phyloP scores from a whole-genome alignment of 1,284 basidiomycete genomes.

The Pseudozyma sp. region DNA sequence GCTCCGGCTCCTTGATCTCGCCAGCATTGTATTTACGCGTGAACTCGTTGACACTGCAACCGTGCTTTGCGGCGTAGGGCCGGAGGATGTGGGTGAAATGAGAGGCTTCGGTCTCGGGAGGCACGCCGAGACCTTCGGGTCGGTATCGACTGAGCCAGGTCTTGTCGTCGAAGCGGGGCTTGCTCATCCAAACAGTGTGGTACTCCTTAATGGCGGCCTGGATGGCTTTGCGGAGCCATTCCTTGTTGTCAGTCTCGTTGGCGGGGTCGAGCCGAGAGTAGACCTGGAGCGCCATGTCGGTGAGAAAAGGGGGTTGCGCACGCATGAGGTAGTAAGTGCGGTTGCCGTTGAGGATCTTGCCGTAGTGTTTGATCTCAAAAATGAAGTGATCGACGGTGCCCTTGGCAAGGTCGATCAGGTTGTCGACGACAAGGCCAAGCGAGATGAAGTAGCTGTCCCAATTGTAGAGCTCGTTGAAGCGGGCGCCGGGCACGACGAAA shows the following conservation, averaged over 20 bases:
- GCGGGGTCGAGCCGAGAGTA: conserved; percentile 92
- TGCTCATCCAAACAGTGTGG: conserved; percentile 94
- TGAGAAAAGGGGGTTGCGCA: conserved; percentile 96
- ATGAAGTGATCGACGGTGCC: conserved; percentile 98
- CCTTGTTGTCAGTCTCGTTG: conserved; percentile 81
- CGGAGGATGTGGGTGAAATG: conserved; percentile 98
- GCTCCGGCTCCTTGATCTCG: conserved; percentile 82
- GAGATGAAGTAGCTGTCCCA: conserved; percentile 84
- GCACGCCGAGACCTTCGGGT: conserved; percentile 93
- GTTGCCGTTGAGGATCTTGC: conserved; percentile 74
- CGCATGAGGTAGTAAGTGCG: conserved; percentile 82
- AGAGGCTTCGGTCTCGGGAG: conserved; percentile 96
- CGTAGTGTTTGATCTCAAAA: conserved; percentile 97
- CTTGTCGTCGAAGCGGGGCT: conserved; percentile 90
- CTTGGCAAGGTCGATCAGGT: conserved; percentile 90
- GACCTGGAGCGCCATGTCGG: conserved; percentile 97
- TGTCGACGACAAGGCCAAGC: conserved; percentile 92
- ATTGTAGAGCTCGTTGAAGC: conserved; percentile 89
- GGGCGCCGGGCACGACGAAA: conserved; percentile 95
- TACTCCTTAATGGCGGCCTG: conserved; percentile 98
- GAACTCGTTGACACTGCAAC: conserved; percentile 95
- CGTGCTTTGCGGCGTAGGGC: conserved; percentile 91
- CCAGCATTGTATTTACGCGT: conserved; percentile 94
- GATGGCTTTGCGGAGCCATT: conserved; percentile 93
- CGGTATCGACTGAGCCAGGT: conserved; percentile 93